These are phyloP conservation scores for Microstegium vimineum DNA, from an alignment of 176 grass and related monocot genomes.

Conservation along the genomic window DNA sequence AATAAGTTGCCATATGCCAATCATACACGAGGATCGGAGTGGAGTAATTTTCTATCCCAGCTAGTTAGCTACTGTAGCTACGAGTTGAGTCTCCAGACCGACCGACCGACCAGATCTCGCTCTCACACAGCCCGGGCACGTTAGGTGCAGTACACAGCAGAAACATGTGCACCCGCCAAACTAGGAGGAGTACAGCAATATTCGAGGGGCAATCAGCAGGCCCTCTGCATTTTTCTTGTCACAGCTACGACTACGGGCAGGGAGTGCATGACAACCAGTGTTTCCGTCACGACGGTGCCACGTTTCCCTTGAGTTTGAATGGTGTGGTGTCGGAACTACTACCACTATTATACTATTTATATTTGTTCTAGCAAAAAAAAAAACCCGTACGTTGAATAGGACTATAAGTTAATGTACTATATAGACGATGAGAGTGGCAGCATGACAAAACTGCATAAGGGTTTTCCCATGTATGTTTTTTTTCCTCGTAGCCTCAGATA, in stretches of 20 bases:
- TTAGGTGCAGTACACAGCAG: background rate
- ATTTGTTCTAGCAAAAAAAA: too few species aligned
- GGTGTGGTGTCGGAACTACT: background rate
- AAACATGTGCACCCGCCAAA: slow-evolving; percentile 2
- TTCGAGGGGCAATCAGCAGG: background rate
- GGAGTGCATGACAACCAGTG: background rate
- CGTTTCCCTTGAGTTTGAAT: background rate
- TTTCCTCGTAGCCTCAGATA: too few species aligned
- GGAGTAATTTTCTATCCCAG: background rate
- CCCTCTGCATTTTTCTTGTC: background rate
- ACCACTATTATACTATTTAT: too few species aligned
- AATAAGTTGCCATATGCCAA: background rate
- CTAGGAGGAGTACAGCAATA: background rate
- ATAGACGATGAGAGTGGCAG: too few species aligned
- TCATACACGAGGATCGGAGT: background rate
- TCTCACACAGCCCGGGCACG: background rate
- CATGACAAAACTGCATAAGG: too few species aligned
- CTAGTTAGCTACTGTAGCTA: too few species aligned
- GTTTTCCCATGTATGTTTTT: too few species aligned
- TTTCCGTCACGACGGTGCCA: background rate
- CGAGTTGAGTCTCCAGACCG: too few species aligned
- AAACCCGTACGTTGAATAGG: too few species aligned
- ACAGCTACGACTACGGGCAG: background rate
- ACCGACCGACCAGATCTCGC: background rate
- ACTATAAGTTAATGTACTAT: too few species aligned